phyloP scores from a whole-genome alignment of 352 stramenopile species.

The Phytophthora fragariaefolia region DNA sequence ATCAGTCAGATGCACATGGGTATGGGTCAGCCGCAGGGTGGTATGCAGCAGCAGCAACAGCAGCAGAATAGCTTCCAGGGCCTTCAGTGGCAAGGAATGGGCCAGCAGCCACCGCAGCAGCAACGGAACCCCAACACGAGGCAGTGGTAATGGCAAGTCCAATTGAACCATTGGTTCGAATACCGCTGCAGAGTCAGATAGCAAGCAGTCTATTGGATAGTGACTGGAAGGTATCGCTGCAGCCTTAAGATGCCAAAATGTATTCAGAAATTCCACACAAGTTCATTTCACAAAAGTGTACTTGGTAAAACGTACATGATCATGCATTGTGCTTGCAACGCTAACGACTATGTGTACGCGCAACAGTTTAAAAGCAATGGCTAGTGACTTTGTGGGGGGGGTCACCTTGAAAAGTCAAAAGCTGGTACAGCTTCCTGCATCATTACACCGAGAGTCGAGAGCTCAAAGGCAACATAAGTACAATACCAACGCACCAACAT shows the following conservation, averaged over 20 bases:
- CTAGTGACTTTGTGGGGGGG: too few relatives aligned
- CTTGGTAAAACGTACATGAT: too few relatives aligned
- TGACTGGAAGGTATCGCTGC: not conserved
- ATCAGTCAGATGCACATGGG: conserved; percentile 89
- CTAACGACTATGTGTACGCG: too few relatives aligned
- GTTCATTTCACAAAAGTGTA: not conserved
- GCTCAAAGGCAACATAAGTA: too few relatives aligned
- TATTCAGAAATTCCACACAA: conserved; percentile 20
- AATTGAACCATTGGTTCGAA: conserved; percentile 4
- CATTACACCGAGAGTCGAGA: too few relatives aligned
- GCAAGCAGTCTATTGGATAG: not conserved
- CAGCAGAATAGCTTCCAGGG: conserved; percentile 84
- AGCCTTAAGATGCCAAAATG: conserved; percentile 20
- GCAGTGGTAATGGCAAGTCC: conserved; percentile 40
- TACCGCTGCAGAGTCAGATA: conserved; percentile 2
- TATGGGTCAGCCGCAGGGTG: conserved; percentile 50
- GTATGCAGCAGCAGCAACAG: conserved; percentile 56
- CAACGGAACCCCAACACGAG: conserved; percentile 67
- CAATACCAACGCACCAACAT: too few relatives aligned
- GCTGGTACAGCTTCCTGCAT: too few relatives aligned
- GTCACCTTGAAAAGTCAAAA: too few relatives aligned
- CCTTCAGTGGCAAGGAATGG: conserved; percentile 87
- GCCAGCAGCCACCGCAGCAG: conserved; percentile 58
- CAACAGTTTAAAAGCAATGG: too few relatives aligned
- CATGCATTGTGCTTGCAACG: too few relatives aligned